These are phyloP conservation scores for Cyclotella sp. DNA, from an alignment of 108 stramenopile genomes.

Conservation along the genomic window DNA sequence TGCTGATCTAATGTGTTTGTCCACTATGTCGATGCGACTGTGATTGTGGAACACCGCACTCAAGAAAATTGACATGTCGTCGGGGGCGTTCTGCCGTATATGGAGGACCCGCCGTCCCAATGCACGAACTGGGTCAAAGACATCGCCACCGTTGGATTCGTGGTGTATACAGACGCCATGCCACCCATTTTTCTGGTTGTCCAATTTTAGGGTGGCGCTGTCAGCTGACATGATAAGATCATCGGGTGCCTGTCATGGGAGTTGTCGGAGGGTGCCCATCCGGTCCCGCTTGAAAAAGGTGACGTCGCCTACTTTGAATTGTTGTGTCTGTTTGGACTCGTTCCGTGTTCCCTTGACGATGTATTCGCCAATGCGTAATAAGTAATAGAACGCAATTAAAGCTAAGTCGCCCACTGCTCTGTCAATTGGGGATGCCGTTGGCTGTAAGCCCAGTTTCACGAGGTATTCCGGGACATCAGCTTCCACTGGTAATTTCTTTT, in stretches of 20 bases:
- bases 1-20: background rate
- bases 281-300: background rate
- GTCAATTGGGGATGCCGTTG: too few species aligned
- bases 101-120: too few species aligned
- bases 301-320: too few species aligned
- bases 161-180: too few species aligned
- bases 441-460: too few species aligned
- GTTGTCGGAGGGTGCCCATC: background rate
- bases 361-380: too few species aligned
- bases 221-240: background rate
- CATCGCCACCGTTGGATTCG: background rate
- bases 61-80: background rate
- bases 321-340: too few species aligned
- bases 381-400: constrained; percentile 15
- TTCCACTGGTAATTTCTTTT: too few species aligned
- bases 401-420: constrained; percentile 8
- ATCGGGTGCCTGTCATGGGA: background rate
- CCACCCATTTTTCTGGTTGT: too few species aligned
- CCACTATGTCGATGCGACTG: background rate
- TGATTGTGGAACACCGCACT: background rate
- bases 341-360: too few species aligned
- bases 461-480: constrained; percentile 16
- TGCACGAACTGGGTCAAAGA: background rate
- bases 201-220: too few species aligned
- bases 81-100: background rate